Conservation (phyloP, 164 flowering plant species). For the Buxus sempervirens region DNA sequence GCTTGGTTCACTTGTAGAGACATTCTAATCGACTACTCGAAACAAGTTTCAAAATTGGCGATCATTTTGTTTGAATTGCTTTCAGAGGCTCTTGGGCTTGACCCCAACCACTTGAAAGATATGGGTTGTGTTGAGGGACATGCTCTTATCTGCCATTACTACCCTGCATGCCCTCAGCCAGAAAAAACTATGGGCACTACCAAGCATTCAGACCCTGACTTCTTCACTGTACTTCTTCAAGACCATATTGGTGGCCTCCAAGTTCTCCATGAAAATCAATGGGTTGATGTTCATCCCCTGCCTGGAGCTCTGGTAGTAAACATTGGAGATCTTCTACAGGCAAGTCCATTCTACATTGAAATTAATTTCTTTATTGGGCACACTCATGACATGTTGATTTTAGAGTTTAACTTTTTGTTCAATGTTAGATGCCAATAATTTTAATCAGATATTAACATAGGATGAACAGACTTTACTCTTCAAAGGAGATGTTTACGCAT, state of each 20-base stretch:
- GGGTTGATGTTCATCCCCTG: slow-evolving; percentile 19
- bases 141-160: slow-evolving; percentile 17
- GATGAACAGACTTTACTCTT: too few species aligned
- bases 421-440: too few species aligned
- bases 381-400: too few species aligned
- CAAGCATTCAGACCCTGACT: background rate
- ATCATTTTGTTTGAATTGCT: slow-evolving; percentile 11
- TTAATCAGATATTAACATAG: too few species aligned
- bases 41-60: slow-evolving; percentile 13
- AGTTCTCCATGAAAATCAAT: slow-evolving; percentile 21
- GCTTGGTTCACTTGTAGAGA: slow-evolving; percentile 11
- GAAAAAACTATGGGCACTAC: slow-evolving; percentile 18
- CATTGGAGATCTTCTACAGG: slow-evolving; percentile 13
- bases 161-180: slow-evolving; percentile 30
- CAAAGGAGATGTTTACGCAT: too few species aligned
- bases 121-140: slow-evolving; percentile 23
- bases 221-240: slow-evolving; percentile 22
- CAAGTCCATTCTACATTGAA: background rate
- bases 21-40: slow-evolving; percentile 5
- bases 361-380: too few species aligned
- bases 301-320: slow-evolving; percentile 16
- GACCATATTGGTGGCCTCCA: slow-evolving; percentile 26
- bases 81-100: slow-evolving; percentile 30
- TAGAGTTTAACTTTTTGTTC: too few species aligned
- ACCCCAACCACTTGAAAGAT: slow-evolving; percentile 15